Base-by-base conservation (phyloP, 2,329 filamentous ascomycete species). In the Tolypocladium album region DNA sequence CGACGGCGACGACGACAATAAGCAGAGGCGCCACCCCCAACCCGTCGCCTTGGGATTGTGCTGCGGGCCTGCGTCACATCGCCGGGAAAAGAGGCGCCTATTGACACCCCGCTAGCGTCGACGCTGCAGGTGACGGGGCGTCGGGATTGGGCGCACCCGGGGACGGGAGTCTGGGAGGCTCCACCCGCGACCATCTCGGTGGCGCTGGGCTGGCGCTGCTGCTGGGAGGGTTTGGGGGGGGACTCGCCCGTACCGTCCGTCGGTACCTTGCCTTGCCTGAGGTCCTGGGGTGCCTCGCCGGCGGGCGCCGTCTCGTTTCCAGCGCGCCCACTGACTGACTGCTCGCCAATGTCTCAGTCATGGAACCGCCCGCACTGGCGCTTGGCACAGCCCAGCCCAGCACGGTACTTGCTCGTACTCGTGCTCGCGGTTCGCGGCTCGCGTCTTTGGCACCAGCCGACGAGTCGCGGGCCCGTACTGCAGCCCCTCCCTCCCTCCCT, bases 51-150 rank as follows among this genome's bases (percentile, higher is more conserved):
- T 36, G 50, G 27, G 50, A 53, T 36, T 52, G 47, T 34, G 50
- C 17, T n/a, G 31, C 47, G 27, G 27, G 47, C 47, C 27, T 20
- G 17, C 6, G 27, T 34, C 27, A 27, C 50, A 53, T 12, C 27
- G 31, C 15, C 50, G n/a, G 50, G 17, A 53, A 5, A 36, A 53
- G 50, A 53, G 50, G 50, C 31, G 50, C 20, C 50, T 36, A 53
- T 53, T 53, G 39, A 55, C 42, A 27, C 43, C 38, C 39, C 50
- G 50, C 50, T 55, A 55, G 36, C 12, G 38, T 39, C 22, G 45
- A 57, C 45, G 20, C 58, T 55, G 59, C 59, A 60, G 56, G 36
- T 61, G 60, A 61, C 57, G 47, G 17, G 42, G 31, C 53, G n/a
- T 53, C 53, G 42, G 57, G 60, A 59, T 61, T 61, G 60, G 60